Base-by-base conservation (phyloP, 2,329 filamentous ascomycete genomes). In the Rhynchosporium secalis region DNA sequence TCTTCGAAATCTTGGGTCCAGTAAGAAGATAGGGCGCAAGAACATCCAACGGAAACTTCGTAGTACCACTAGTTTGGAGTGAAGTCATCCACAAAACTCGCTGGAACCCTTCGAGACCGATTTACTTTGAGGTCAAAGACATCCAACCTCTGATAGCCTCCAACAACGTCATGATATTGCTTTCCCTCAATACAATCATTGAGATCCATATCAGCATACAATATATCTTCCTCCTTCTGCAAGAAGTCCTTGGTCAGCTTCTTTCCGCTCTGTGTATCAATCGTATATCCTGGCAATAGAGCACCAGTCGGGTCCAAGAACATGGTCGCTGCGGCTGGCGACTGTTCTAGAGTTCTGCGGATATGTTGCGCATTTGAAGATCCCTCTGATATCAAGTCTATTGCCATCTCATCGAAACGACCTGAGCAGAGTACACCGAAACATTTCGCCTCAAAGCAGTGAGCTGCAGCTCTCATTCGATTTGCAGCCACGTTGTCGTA, bases 381-480 rank as follows among this genome's bases (percentile, higher is more conserved):
- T 12, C 20, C 45, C 26, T 6, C 45, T 28, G 45, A 47, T 4
- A 47, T 28, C 3, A 47, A 28, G n/a, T 29, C 45, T 7, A 47
- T 47, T 7, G 45, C 45, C 45, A 28, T 20, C 8, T 13, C 26
- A 47, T 47, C 45, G 5, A 47, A 47, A 47, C 45, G 68, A 0
- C 78, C 78, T 0, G 79, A 75, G 65, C 80, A 82, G 13, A 83
- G 69, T 0, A 85, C 76, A 0, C 82, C 82, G 55, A 84, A 85
- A 49, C 78, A 81, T 65, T 85, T 85, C 0, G 80, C 82, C 59
- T 85, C 83, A 64, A 86, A 85, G 65, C 81, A 84, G 68, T 85
- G 82, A 0, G 80, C 81, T 0, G 81, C 81, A 1, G 80, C 78
- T 2, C 83, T 73, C 0, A 75, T 81, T 20, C 76, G 73, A 64